Percentiles rank a stretch among this genome's conserved stretches.
Evolutionary conservation across 176 grass and related monocot genomes (phyloP).

Genomic region (Guadua angustifolia): DNA sequence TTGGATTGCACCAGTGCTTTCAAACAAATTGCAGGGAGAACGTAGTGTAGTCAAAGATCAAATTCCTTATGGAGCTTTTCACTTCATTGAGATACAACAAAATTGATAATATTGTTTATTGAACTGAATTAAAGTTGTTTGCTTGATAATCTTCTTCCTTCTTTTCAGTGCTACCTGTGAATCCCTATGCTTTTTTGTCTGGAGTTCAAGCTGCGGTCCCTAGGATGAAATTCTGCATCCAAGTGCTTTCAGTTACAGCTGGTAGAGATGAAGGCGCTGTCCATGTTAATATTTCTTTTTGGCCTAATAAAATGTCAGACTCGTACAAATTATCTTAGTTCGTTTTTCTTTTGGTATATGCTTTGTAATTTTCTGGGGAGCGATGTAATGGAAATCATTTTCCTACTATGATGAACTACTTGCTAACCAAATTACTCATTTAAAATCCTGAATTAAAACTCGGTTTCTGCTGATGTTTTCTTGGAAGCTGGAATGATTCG

Average conservation of each 20-base stretch:
- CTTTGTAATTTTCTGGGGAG: conserved; percentile 37
- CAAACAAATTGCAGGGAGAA: not conserved
- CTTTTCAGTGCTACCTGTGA: conserved; percentile 31
- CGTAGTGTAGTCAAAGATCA: not conserved
- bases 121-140: not conserved
- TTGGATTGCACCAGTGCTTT: not conserved
- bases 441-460: not conserved
- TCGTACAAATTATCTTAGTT: not conserved
- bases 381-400: conserved; percentile 31
- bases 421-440: too few species aligned
- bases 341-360: not conserved
- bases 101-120: not conserved
- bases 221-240: conserved; percentile 12
- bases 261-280: conserved; percentile 34
- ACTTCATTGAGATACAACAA: not conserved
- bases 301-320: conserved; percentile 43
- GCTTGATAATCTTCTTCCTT: not conserved
- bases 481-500: not conserved
- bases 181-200: not conserved
- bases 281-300: conserved; percentile 45
- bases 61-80: not conserved
- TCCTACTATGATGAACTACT: not conserved
- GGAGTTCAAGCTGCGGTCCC: not conserved
- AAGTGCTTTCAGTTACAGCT: conserved; percentile 34
- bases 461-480: not conserved